These are phyloP conservation scores for Populus tomentosa DNA, from an alignment of 441 rosid genomes.

Conservation along the genomic window DNA sequence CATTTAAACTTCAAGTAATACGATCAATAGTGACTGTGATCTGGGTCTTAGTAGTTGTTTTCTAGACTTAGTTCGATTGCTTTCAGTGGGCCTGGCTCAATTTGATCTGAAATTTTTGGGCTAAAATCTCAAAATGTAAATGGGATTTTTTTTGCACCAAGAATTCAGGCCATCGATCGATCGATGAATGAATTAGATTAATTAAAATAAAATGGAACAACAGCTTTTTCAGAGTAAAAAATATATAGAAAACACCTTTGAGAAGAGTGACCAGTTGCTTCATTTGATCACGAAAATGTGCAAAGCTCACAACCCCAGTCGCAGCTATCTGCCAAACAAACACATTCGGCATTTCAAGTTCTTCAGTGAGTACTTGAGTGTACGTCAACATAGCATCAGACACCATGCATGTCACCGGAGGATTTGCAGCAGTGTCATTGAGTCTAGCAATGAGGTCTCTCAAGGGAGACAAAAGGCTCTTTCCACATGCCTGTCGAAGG, in stretches of 20 bases:
- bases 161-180: background rate
- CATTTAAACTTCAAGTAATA: too few species aligned
- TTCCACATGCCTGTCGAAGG: conserved; percentile 9
- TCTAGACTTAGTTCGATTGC: too few species aligned
- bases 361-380: conserved; percentile 9
- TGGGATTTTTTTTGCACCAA: too few species aligned
- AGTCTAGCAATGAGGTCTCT: conserved; percentile 9
- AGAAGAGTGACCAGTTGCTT: conserved; percentile 7
- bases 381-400: conserved; percentile 19
- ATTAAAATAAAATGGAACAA: background rate
- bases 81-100: too few species aligned
- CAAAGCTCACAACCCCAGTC: conserved; percentile 12
- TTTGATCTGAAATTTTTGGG: too few species aligned
- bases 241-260: background rate
- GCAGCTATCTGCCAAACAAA: conserved; percentile 20
- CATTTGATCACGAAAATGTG: conserved; percentile 13
- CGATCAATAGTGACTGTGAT: too few species aligned
- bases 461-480: background rate
- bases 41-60: too few species aligned
- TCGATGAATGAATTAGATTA: background rate
- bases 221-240: background rate
- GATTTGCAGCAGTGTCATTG: conserved; percentile 3
- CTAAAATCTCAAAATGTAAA: too few species aligned
- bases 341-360: conserved; percentile 18
- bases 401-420: conserved; percentile 15